Evolutionary conservation across 2,329 filamentous ascomycete species (phyloP).

Genomic region (Pyricularia sp.): DNA sequence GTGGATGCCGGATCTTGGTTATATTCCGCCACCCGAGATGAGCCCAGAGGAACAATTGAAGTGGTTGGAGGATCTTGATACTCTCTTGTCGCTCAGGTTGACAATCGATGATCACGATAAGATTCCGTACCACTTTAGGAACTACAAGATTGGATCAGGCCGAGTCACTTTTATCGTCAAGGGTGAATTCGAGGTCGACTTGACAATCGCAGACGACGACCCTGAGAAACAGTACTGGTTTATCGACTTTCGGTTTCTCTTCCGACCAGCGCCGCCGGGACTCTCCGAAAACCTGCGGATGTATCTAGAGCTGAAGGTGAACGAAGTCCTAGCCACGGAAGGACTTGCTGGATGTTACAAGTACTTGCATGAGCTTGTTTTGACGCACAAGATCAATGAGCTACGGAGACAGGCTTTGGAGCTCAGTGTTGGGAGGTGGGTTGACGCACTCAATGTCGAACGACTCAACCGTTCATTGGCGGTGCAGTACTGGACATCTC

Average conservation of each 20-base stretch:
- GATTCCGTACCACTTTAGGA: slow-evolving; percentile 59
- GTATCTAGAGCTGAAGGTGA: slow-evolving; percentile 58
- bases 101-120: slow-evolving; percentile 70
- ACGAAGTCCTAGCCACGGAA: slow-evolving; percentile 53
- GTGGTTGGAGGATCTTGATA: slow-evolving; percentile 71
- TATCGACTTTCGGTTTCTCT: slow-evolving; percentile 78
- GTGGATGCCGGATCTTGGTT: slow-evolving; percentile 73
- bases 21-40: slow-evolving; percentile 60
- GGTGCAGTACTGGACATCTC: slow-evolving; percentile 79
- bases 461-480: slow-evolving; percentile 68
- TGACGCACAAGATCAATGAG: slow-evolving; percentile 83
- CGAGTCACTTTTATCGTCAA: slow-evolving; percentile 76
- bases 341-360: slow-evolving; percentile 73
- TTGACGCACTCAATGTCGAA: slow-evolving; percentile 64
- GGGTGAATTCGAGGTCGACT: slow-evolving; percentile 82
- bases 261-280: slow-evolving; percentile 51
- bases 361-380: slow-evolving; percentile 72
- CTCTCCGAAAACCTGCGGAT: slow-evolving; percentile 50
- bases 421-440: slow-evolving; percentile 61
- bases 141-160: slow-evolving; percentile 72
- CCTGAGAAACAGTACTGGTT: slow-evolving; percentile 80
- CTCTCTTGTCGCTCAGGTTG: slow-evolving; percentile 68
- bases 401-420: slow-evolving; percentile 64
- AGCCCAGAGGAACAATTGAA: slow-evolving; percentile 59
- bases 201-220: slow-evolving; percentile 81